These are phyloP conservation scores for Penicillium pulvis DNA, from an alignment of 495 filamentous ascomycete genomes.

Conservation along the genomic window DNA sequence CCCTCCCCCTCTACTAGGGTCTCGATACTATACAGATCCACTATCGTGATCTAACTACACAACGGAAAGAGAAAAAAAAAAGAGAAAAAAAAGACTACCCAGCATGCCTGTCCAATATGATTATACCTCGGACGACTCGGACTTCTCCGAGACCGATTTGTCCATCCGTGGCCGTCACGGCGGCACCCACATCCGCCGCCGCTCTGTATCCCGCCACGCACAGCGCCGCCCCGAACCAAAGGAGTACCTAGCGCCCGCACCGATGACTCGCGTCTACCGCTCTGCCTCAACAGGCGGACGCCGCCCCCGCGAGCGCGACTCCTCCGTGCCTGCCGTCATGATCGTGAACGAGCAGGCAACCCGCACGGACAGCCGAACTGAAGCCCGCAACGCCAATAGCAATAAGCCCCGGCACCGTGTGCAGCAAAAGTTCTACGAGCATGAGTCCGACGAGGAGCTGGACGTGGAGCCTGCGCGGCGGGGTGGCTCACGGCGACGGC, in stretches of 20 bases:
- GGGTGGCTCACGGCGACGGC: conserved; percentile 6
- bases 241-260: conserved; percentile 9
- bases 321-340: conserved; percentile 20
- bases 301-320: conserved; percentile 30
- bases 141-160: conserved; percentile 45
- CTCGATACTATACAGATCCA: conserved; percentile 4
- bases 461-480: conserved; percentile 16
- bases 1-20: conserved; percentile 6
- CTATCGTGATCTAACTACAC: not conserved
- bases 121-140: conserved; percentile 32
- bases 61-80: not conserved
- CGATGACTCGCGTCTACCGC: conserved; percentile 33
- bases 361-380: conserved; percentile 3
- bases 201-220: conserved; percentile 43
- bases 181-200: conserved; percentile 28
- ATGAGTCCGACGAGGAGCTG: conserved; percentile 37
- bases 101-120: conserved; percentile 21
- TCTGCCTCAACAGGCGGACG: conserved; percentile 45
- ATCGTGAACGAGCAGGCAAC: conserved; percentile 31
- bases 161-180: conserved; percentile 32
- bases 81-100: conserved; percentile 9
- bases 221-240: conserved; percentile 28
- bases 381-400: conserved; percentile 16
- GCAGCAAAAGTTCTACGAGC: conserved; percentile 24
- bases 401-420: conserved; percentile 22